A percentile compares a stretch with the other conserved stretches of the same genome.
Conservation (phyloP, 306 rosid genomes). For the Prunus mume region DNA sequence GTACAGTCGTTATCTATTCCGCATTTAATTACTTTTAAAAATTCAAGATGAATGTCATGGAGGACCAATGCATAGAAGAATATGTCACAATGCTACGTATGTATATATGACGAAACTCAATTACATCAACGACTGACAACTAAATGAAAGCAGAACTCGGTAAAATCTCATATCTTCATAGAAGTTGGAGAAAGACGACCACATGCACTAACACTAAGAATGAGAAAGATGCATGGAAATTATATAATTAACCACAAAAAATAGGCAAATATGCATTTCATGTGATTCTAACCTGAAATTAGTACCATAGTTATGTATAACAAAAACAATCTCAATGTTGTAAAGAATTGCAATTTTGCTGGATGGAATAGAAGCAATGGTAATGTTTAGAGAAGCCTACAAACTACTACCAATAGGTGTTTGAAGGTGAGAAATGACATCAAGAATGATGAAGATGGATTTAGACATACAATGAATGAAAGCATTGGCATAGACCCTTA, state of each 20-base stretch:
- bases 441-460: background rate
- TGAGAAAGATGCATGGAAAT: background rate
- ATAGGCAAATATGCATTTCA: background rate
- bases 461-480: background rate
- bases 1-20: background rate
- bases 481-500: background rate
- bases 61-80: background rate
- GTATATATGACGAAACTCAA: background rate
- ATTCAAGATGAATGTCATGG: background rate
- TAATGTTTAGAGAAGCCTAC: background rate
- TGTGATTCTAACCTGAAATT: background rate
- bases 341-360: background rate
- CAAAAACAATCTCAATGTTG: background rate
- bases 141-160: background rate
- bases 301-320: background rate
- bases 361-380: background rate
- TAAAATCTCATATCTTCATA: no score
- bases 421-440: background rate
- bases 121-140: background rate
- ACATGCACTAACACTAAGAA: background rate
- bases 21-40: background rate
- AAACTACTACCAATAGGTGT: background rate
- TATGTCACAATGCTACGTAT: background rate
- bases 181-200: no score
- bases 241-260: background rate